Evolutionary conservation across 257 asterid genomes (phyloP), one percentile per base, ranked within the genome.

Genomic region (Nicotiana otophora): DNA sequence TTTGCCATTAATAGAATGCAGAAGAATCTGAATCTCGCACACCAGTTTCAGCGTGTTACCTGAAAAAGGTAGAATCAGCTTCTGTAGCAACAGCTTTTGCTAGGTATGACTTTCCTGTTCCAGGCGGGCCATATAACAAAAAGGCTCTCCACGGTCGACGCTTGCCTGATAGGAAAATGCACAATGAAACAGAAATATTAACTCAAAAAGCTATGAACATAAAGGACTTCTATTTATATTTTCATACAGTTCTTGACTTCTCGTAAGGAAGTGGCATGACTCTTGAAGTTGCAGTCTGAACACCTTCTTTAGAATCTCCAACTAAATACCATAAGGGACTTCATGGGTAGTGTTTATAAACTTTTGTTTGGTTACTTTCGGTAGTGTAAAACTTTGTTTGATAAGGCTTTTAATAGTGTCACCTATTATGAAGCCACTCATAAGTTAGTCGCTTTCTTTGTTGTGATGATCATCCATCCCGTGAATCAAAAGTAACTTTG

Each of bases 71-170:
- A 2, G 94, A 91, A 75, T 89, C 94, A 11, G 92, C 90, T 84
- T 89, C 94, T 4, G 94, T 90, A 70, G 94, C 94, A 83, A 90
- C 91, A 72, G 94, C 94, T 83, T 90, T 90, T 65, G 94, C 91
- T 84, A 91, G 83, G 81, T 89, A 91, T 4, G 92, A 91, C 86
- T 91, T 91, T 83, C 94, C 94, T 57, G 94, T 91, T 77, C 92
- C 94, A 70, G 94, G 94, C 20, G 94, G 94, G 69, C 92, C 92
- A 34, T 91, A 91, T 53, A 91, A 68, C 63, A 91, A 88, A 84
- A 91, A 91, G 64, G 94, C 92, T 79, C 92, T 88, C 94, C 92
- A 91, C 4, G 94, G 92, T 9, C 92, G 90, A 79, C 92, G 88
- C 84, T 91, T 91, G 81, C 94, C 92, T 91, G 58, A 79, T 66